Evolutionary conservation across 2,329 filamentous ascomycete species (phyloP).

Genomic region (Pseudogymnoascus sp.): DNA sequence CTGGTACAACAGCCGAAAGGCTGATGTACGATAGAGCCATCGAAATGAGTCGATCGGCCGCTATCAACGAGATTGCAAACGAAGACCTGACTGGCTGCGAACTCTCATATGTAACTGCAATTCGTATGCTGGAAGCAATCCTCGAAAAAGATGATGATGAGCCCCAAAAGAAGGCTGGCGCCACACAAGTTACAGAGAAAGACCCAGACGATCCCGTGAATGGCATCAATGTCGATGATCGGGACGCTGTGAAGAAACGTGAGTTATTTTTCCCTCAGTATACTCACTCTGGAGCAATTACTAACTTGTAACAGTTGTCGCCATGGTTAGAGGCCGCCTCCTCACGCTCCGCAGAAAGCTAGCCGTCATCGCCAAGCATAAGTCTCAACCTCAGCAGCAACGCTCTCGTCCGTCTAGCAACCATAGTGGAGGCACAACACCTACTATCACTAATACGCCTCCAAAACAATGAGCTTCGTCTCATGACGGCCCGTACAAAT

Average conservation of each 20-base stretch:
- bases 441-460: conserved; percentile 27
- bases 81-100: conserved; percentile 84
- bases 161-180: conserved; percentile 33
- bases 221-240: conserved; percentile 59
- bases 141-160: conserved; percentile 70
- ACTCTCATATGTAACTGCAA: conserved; percentile 85
- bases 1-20: conserved; percentile 89
- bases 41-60: conserved; percentile 91
- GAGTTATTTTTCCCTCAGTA: conserved; percentile 30
- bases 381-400: conserved; percentile 22
- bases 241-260: conserved; percentile 67
- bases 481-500: conserved; percentile 1
- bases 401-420: conserved; percentile 24
- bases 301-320: conserved; percentile 44
- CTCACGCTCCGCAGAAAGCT: conserved; percentile 52
- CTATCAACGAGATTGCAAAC: conserved; percentile 91
- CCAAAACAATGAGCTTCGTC: conserved; percentile 13
- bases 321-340: conserved; percentile 53
- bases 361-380: conserved; percentile 48
- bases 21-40: conserved; percentile 96
- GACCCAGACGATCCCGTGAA: conserved; percentile 30
- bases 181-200: neutral
- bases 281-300: conserved; percentile 21
- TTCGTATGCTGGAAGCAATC: conserved; percentile 90
- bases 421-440: conserved; percentile 28